These are phyloP conservation scores for Termitomyces sp. DNA, from an alignment of 768 basidiomycete species.

Conservation along the genomic window DNA sequence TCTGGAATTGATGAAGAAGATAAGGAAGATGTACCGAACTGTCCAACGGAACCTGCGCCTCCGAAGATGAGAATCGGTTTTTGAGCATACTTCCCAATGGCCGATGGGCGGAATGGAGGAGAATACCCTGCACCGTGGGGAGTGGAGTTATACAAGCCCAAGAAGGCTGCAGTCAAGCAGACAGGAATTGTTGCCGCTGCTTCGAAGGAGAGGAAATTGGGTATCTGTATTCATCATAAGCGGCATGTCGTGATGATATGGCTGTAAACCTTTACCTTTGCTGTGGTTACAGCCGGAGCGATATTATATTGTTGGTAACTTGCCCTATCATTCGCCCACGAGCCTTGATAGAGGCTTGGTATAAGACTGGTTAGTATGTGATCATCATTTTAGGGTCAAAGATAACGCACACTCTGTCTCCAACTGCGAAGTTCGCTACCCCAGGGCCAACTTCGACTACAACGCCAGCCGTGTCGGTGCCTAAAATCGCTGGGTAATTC, in stretches of 20 bases:
- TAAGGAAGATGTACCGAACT: conserved; percentile 15
- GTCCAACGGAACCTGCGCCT: conserved; percentile 22
- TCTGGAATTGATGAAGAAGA: neutral
- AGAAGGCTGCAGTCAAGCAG: conserved; percentile 40
- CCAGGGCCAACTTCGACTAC: conserved; percentile 37
- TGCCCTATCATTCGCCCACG: conserved; percentile 32
- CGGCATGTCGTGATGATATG: neutral
- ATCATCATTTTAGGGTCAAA: neutral
- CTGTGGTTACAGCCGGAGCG: conserved; percentile 31
- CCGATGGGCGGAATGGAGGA: conserved; percentile 15
- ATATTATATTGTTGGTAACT: conserved; percentile 34
- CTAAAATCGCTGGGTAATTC: conserved; percentile 37
- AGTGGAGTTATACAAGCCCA: conserved; percentile 25
- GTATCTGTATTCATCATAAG: conserved; percentile 29
- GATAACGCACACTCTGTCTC: conserved; percentile 33
- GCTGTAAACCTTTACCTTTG: conserved; percentile 27
- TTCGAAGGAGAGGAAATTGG: conserved; percentile 39
- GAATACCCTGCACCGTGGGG: conserved; percentile 17
- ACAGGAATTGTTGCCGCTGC: conserved; percentile 42
- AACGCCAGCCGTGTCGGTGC: conserved; percentile 38
- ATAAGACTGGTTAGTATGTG: conserved; percentile 11
- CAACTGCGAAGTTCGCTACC: conserved; percentile 30
- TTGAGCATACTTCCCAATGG: conserved; percentile 14
- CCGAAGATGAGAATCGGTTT: conserved; percentile 22
- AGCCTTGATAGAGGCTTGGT: conserved; percentile 34